phyloP scores from a whole-genome alignment of 106 monocot genomes.

The Chionographis japonica region DNA sequence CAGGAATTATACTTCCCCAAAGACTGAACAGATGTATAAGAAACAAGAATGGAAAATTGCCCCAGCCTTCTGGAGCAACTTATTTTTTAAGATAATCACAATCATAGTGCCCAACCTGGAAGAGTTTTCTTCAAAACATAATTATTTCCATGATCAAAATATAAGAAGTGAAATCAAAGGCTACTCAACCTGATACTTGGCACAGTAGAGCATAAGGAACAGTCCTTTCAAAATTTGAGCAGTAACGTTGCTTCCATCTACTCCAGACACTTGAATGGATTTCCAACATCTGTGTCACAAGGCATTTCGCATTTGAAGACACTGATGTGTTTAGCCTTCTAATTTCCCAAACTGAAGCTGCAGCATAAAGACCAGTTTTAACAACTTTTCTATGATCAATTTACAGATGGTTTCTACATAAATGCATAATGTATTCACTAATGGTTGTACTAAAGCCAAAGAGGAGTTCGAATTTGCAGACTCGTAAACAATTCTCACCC shows the following conservation, averaged over 20 bases:
- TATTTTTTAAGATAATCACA: too few species aligned
- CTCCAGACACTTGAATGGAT: constrained; percentile 59
- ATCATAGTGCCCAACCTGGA: too few species aligned
- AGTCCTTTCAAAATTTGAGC: constrained; percentile 60
- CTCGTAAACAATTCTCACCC: background rate
- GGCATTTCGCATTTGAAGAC: constrained; percentile 52
- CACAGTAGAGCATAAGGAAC: constrained; percentile 69
- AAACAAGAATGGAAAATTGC: too few species aligned
- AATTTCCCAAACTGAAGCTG: constrained; percentile 96
- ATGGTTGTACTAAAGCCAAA: background rate
- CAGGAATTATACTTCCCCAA: too few species aligned
- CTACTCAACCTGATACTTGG: constrained; percentile 81
- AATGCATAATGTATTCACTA: background rate
- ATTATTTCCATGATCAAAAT: background rate
- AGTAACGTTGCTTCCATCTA: constrained; percentile 49
- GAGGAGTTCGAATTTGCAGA: background rate
- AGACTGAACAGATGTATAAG: too few species aligned
- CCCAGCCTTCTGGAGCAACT: too few species aligned
- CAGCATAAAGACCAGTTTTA: constrained; percentile 9
- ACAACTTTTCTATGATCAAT: too few species aligned
- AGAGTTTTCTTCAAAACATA: background rate
- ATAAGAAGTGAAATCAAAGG: background rate
- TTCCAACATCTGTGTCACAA: constrained; percentile 83
- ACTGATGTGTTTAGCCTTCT: constrained; percentile 43
- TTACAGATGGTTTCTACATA: too few species aligned